These are phyloP conservation scores for Eruca vesicaria DNA, from an alignment of 441 rosid genomes.

Conservation along the genomic window DNA sequence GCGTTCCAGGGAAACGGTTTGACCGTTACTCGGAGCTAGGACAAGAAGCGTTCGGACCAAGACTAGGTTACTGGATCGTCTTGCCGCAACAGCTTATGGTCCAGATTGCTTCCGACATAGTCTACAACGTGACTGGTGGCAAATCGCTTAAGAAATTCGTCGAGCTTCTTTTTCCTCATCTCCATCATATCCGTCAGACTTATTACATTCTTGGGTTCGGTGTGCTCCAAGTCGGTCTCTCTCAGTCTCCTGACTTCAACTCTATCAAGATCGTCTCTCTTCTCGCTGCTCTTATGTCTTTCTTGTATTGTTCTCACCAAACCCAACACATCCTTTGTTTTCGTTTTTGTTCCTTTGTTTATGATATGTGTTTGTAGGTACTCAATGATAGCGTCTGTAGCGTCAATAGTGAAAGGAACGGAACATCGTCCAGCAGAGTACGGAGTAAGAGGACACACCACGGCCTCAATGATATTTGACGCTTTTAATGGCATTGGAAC, in stretches of 20 bases:
- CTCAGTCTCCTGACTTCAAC: conserved; percentile 46
- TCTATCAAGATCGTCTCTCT: conserved; percentile 41
- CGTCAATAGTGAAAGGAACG: conserved; percentile 33
- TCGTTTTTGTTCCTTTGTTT: neutral
- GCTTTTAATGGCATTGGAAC: conserved; percentile 42
- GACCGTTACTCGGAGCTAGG: conserved; percentile 45
- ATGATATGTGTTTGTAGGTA: conserved; percentile 23
- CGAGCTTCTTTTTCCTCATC: conserved; percentile 27
- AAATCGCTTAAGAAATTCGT: conserved; percentile 37
- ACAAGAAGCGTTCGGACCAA: conserved; percentile 38
- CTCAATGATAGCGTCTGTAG: conserved; percentile 36
- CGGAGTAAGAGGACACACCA: conserved; percentile 29
- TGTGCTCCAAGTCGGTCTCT: conserved; percentile 29
- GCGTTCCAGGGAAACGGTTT: conserved; percentile 38
- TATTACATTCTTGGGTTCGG: conserved; percentile 42
- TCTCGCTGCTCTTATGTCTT: conserved; percentile 45
- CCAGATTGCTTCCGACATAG: conserved; percentile 41
- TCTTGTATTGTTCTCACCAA: conserved; percentile 28
- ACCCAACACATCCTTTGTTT: too few species aligned
- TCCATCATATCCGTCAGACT: conserved; percentile 30
- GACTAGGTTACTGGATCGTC: conserved; percentile 39
- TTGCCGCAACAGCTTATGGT: conserved; percentile 44
- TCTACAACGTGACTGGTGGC: conserved; percentile 44
- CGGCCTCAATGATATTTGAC: conserved; percentile 27
- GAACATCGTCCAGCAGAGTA: conserved; percentile 25